Conservation (phyloP, 2,329 filamentous ascomycete species). For the Nannizziopsis barbatae region DNA sequence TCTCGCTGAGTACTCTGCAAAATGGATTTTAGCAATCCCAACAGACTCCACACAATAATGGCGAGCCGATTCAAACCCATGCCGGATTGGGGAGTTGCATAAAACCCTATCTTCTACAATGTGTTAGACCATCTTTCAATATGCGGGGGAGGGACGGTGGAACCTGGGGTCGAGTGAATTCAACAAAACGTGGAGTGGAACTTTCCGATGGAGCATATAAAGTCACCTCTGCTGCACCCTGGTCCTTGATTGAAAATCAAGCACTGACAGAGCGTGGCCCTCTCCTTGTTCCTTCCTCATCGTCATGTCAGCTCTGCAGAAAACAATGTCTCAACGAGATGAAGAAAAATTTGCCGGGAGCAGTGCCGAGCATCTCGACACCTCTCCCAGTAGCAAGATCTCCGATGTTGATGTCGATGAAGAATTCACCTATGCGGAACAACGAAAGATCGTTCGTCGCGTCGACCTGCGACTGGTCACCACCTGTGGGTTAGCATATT, state of each 20-base stretch:
- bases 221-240: too few relatives aligned
- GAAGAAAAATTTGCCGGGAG: slow-evolving; percentile 11
- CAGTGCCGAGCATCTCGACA: slow-evolving; percentile 11
- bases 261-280: neutral
- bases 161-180: neutral
- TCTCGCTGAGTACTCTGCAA: too few relatives aligned
- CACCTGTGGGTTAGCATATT: slow-evolving; percentile 57
- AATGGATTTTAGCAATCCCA: neutral
- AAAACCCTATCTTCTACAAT: neutral
- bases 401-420: slow-evolving; percentile 16
- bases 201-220: too few relatives aligned
- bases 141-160: slow-evolving; percentile 1
- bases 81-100: slow-evolving; percentile 6
- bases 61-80: neutral
- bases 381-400: slow-evolving; percentile 1
- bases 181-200: neutral
- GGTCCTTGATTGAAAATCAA: neutral
- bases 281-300: neutral
- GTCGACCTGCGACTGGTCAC: slow-evolving; percentile 56
- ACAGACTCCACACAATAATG: neutral
- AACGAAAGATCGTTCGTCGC: slow-evolving; percentile 55
- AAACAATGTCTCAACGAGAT: slow-evolving; percentile 11
- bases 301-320: neutral
- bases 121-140: neutral
- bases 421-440: slow-evolving; percentile 48